Base-by-base conservation (phyloP, 2,329 filamentous ascomycete genomes). In the Xylariales sp. region DNA sequence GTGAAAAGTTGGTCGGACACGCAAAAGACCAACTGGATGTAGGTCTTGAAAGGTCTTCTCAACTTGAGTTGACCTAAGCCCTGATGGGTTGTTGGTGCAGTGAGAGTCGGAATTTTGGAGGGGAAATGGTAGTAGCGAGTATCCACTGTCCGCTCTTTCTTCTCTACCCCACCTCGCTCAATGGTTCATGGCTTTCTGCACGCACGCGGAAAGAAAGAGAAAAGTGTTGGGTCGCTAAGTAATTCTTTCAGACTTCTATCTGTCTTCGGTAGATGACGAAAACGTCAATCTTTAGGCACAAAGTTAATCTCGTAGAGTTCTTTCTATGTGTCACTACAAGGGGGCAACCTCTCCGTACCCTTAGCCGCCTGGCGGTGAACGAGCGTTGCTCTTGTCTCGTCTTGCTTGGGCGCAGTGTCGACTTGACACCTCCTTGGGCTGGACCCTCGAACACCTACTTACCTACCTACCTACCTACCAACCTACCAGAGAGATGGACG, bases 1-100 rank as follows among this genome's bases (percentile, higher is more conserved):
- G n/a, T 8, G 24, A 27, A 27, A 27, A 27, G 24, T 27, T 27
- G 24, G 24, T 8, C n/a, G n/a, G 24, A n/a, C n/a, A n/a, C n/a
- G n/a, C n/a, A n/a, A n/a, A n/a, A n/a, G n/a, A n/a, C n/a, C n/a
- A n/a, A n/a, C n/a, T n/a, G n/a, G n/a, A n/a, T n/a, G n/a, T n/a
- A n/a, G n/a, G n/a, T n/a, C n/a, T n/a, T n/a, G 33, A 36, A n/a
- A n/a, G 16, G 8, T 36, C 18, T 36, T 14, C 24, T 38, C 19
- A n/a, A 15, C 11, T 36, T 21, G 33, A 24, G 24, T 16, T 39
- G 20, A 39, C 25, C 37, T 39, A 39, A 39, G 37, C 37, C 37
- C 37, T 39, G 37, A 31, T 31, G 25, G 37, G 37, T 27, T 38
- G 35, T 19, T 39, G 25, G 37, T 39, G 24, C 28, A 25, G 27